Evolutionary conservation across 768 basidiomycete species (phyloP).

Genomic region (Suillus tomentosus): DNA sequence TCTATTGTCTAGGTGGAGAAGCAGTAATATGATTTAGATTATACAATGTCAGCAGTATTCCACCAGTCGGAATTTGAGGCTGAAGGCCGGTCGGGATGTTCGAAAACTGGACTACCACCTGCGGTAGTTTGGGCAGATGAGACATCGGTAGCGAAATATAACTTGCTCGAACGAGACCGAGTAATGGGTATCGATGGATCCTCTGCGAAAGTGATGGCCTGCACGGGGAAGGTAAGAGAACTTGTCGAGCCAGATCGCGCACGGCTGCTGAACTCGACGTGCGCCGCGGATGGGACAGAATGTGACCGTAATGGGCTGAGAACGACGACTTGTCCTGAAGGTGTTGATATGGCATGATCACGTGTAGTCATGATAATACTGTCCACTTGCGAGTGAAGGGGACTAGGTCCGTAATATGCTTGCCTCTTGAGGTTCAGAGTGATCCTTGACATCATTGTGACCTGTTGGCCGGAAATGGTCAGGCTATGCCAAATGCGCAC

Average conservation of each 20-base stretch:
- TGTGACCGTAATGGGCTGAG: background rate
- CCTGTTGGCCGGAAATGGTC: conserved; percentile 29
- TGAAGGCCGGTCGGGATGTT: too few relatives aligned
- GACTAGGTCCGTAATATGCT: background rate
- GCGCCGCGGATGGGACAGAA: conserved; percentile 1
- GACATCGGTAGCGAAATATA: too few relatives aligned
- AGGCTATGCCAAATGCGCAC: background rate
- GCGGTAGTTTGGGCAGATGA: too few relatives aligned
- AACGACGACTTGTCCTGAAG: background rate
- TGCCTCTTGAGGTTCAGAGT: conserved; percentile 59
- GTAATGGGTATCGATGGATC: background rate
- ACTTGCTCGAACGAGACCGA: too few relatives aligned
- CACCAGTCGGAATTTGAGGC: too few relatives aligned
- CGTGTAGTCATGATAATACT: background rate
- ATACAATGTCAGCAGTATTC: too few relatives aligned
- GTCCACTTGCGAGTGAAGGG: background rate
- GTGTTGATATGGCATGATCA: background rate
- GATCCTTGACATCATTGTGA: conserved; percentile 71
- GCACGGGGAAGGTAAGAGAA: background rate
- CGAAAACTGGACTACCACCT: too few relatives aligned
- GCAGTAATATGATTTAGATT: too few relatives aligned
- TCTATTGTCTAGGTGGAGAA: too few relatives aligned
- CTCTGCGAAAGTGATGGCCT: background rate
- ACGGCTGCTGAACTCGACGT: background rate
- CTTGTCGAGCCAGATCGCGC: conserved; percentile 4